Base-by-base conservation (phyloP, 768 basidiomycete species). In the Amanita thiersii region DNA sequence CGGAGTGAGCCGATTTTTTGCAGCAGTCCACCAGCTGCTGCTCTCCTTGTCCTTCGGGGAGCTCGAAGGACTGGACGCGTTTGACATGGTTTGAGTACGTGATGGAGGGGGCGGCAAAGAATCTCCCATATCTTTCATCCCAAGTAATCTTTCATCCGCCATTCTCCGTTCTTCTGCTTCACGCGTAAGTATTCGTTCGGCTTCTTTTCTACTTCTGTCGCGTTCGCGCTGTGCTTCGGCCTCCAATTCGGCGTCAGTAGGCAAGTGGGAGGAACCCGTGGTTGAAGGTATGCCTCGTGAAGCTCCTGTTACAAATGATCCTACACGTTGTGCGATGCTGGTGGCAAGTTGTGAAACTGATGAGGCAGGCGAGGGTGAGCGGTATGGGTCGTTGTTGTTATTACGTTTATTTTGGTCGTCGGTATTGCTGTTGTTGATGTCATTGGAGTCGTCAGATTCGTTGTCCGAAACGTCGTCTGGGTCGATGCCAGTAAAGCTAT, bases 221-320 rank as follows among this genome's bases (percentile, higher is more conserved):
- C 87, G 75, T 56, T 89, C 86, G 19, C 77, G 65, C 45, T 81
- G 74, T 6, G 85, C 86, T 47, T 88, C 82, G 2, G 83, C 85
- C 59, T 89, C 87, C 6, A 91, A 60, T 54, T 91, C 84, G 0
- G 81, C 84, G 53, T 88, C 85, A 1, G 80, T 75, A 2, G 74
- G 83, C 52, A 71, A 58, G 3, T 50, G 44, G 3, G 28, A 21
- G 19, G 5, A n/a, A 2, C 29, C 49, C 23, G 53, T 49, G 5
- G 64, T 58, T 5, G 66, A 61, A n/a, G n/a, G n/a, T 26, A 28
- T 26, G 11, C 4, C 14, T 31, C 67, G 67, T 11, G 63, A 8
- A 4, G 43, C 70, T 33, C 69, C 70, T 30, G 68, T 73, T 43
- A 88, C 74, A 43, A 87, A 65, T 12, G 72, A 73, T 30, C 77